A percentile compares a stretch with the other conserved stretches of the same genome.
phyloP scores from a whole-genome alignment of 306 rosid genomes.

The Arachis hypogaea region DNA sequence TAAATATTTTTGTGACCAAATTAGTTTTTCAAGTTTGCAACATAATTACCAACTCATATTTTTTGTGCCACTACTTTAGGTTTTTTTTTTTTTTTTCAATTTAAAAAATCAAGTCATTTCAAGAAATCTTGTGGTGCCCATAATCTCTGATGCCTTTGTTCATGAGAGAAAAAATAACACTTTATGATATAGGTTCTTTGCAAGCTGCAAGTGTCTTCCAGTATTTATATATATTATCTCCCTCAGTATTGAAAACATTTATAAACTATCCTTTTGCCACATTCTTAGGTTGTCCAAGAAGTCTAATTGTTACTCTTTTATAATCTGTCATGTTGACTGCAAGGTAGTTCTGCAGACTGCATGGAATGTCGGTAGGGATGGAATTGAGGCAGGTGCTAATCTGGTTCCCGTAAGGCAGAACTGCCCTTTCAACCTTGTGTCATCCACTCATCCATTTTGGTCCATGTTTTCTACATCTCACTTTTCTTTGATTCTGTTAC shows the following conservation, averaged over 20 bases:
- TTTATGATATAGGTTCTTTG: slow-evolving; percentile 16
- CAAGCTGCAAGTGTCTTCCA: slow-evolving; percentile 7
- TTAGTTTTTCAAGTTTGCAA: background rate
- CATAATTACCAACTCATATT: background rate
- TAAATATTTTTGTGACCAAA: background rate
- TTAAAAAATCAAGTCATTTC: background rate
- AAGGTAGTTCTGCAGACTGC: slow-evolving; percentile 70
- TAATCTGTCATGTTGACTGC: slow-evolving; percentile 22
- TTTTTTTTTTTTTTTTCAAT: background rate
- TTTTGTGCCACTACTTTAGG: background rate
- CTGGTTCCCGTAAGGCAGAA: slow-evolving; percentile 51
- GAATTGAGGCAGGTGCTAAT: slow-evolving; percentile 67
- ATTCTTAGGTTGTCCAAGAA: slow-evolving; percentile 2
- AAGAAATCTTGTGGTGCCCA: background rate
- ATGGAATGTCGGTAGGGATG: slow-evolving; percentile 81
- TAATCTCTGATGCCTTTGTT: background rate
- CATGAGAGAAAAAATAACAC: slow-evolving; percentile 5
- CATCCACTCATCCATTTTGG: slow-evolving; percentile 6
- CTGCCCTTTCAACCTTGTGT: slow-evolving; percentile 28
- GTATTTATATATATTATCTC: slow-evolving; percentile 16
- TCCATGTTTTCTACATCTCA: slow-evolving; percentile 19
- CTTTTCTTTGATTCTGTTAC: slow-evolving; percentile 18
- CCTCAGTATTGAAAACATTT: background rate
- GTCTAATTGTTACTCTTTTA: slow-evolving; percentile 15
- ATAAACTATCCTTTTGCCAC: background rate